phyloP scores from a whole-genome alignment of 108 stramenopile species.

The Cyclotella atomus region DNA sequence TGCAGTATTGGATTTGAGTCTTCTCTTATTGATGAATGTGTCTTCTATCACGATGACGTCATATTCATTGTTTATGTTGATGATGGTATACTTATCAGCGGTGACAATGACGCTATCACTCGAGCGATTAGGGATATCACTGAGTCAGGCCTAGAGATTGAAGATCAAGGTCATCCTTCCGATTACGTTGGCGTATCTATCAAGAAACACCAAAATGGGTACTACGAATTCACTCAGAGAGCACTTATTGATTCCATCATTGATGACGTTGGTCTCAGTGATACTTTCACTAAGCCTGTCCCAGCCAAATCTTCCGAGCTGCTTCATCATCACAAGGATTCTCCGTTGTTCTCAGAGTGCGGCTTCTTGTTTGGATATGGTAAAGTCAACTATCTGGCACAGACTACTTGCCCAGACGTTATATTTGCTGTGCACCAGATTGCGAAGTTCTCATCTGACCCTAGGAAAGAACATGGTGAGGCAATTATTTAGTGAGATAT shows the following conservation, averaged over 20 bases:
- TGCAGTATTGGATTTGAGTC: slow-evolving; percentile 32
- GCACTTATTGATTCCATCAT: slow-evolving; percentile 13
- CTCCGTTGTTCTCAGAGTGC: background rate
- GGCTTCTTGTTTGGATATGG: background rate
- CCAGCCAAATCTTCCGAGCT: background rate
- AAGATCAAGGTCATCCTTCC: slow-evolving; percentile 26
- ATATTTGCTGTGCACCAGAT: slow-evolving; percentile 46
- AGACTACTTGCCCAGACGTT: slow-evolving; percentile 22
- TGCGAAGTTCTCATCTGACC: slow-evolving; percentile 36
- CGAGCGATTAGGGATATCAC: slow-evolving; percentile 32
- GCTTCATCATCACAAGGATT: background rate
- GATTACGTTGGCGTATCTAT: slow-evolving; percentile 7
- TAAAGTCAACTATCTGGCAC: background rate
- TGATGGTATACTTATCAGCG: slow-evolving; percentile 36
- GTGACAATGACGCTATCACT: slow-evolving; percentile 26
- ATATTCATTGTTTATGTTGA: slow-evolving; percentile 54
- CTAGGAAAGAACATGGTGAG: slow-evolving; percentile 36
- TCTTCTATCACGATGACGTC: slow-evolving; percentile 40
- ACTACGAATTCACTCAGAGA: background rate
- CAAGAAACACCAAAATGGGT: background rate
- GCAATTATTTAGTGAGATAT: slow-evolving; percentile 21
- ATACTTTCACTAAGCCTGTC: slow-evolving; percentile 1
- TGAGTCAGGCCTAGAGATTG: slow-evolving; percentile 18
- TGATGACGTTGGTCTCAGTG: background rate
- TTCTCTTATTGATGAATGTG: slow-evolving; percentile 51